Conservation (phyloP, 768 basidiomycete genomes). For the Exidia glandulosa region DNA sequence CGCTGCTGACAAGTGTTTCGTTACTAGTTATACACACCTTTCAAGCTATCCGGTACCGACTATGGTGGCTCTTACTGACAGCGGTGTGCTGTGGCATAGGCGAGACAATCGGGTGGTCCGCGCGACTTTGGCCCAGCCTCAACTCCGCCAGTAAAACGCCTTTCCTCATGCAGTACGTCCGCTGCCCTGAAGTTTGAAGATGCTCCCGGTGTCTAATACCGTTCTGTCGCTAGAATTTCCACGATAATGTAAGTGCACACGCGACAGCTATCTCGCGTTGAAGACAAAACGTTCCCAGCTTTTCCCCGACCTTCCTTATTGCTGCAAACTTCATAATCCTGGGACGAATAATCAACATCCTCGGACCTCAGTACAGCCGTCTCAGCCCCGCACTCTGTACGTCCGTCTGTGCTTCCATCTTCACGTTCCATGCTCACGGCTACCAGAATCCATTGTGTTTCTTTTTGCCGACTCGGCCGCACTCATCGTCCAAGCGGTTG, state of each 20-base stretch:
- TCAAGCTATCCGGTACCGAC: slow-evolving; percentile 32
- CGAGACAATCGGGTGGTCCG: slow-evolving; percentile 48
- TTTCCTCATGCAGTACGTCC: slow-evolving; percentile 33
- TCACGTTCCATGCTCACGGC: not conserved
- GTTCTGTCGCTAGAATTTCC: slow-evolving; percentile 27
- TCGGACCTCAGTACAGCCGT: slow-evolving; percentile 14
- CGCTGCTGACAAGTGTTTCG: not conserved
- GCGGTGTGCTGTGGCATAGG: slow-evolving; percentile 33
- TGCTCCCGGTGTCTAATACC: not conserved
- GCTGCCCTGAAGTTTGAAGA: not conserved
- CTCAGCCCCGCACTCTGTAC: slow-evolving; percentile 5
- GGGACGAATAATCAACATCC: slow-evolving; percentile 6
- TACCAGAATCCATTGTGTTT: slow-evolving; percentile 19
- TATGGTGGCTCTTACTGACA: slow-evolving; percentile 46
- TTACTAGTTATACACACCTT: slow-evolving; percentile 33
- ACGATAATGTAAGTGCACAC: slow-evolving; percentile 27
- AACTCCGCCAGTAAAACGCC: slow-evolving; percentile 14
- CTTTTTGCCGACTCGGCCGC: slow-evolving; percentile 38
- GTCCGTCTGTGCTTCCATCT: not conserved
- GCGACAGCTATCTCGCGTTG: not conserved
- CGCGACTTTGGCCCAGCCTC: slow-evolving; percentile 38
- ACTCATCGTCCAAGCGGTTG: slow-evolving; percentile 52
- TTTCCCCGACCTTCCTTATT: slow-evolving; percentile 13
- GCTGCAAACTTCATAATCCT: slow-evolving; percentile 12
- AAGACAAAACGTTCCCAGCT: not conserved